Evolutionary conservation across 345 rosid genomes (phyloP).

Genomic region (Camelina hispida): DNA sequence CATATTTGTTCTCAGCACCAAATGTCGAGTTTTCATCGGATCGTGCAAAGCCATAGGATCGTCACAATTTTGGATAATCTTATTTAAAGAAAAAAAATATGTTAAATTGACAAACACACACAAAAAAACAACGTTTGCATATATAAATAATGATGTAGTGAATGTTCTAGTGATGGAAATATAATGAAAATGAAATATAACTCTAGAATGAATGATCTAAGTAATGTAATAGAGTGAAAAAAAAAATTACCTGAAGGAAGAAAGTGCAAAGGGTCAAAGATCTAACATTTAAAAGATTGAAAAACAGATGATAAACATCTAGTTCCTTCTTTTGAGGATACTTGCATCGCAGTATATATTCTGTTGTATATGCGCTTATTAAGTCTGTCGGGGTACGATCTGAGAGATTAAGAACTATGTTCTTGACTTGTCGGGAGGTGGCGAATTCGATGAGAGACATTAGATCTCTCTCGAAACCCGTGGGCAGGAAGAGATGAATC

Average conservation of each 20-base stretch:
- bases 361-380: no score
- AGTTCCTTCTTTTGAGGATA: not conserved
- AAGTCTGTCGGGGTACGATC: no score
- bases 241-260: conserved; percentile 17
- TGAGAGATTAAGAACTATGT: conserved; percentile 26
- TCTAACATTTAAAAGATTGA: conserved; percentile 9
- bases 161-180: no score
- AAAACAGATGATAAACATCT: conserved; percentile 25
- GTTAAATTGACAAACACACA: no score
- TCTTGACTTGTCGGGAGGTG: conserved; percentile 1
- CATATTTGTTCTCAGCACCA: conserved; percentile 51
- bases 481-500: conserved; percentile 1
- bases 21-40: conserved; percentile 41
- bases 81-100: conserved; percentile 1
- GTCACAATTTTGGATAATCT: conserved; percentile 40
- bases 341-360: not conserved
- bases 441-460: conserved; percentile 18
- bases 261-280: conserved; percentile 10
- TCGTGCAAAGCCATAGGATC: conserved; percentile 37
- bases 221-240: not conserved
- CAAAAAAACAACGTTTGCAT: no score
- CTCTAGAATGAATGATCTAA: not conserved
- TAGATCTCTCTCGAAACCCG: conserved; percentile 4
- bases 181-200: no score
- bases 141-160: not conserved